Evolutionary conservation across 345 rosid genomes (phyloP).

Genomic region (Gossypium turneri): DNA sequence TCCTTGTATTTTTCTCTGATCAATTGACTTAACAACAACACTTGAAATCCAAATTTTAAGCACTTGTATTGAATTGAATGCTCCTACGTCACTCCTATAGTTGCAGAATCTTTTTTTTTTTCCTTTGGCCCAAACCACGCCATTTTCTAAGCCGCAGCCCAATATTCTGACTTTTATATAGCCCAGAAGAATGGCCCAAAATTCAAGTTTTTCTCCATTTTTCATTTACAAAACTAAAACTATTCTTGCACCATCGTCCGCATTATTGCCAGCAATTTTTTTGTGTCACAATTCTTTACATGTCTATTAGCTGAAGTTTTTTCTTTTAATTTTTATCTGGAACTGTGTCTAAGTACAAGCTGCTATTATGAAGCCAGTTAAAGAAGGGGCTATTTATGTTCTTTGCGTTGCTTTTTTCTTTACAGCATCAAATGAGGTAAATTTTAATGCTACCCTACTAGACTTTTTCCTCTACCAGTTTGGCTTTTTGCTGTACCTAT

Average conservation of each 20-base stretch:
- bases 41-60: too few relatives aligned
- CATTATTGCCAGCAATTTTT: too few relatives aligned
- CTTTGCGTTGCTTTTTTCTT: not conserved
- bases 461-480: not conserved
- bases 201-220: not conserved
- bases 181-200: not conserved
- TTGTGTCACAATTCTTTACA: too few relatives aligned
- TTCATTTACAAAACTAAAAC: too few relatives aligned
- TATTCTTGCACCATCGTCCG: too few relatives aligned
- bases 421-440: slow-evolving; percentile 7
- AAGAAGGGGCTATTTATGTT: not conserved
- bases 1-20: too few relatives aligned
- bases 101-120: not conserved
- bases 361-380: not conserved
- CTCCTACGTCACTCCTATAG: too few relatives aligned
- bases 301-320: not conserved
- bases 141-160: not conserved
- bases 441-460: not conserved
- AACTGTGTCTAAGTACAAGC: not conserved
- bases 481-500: not conserved
- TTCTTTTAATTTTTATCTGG: not conserved
- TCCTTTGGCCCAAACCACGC: not conserved
- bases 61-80: too few relatives aligned
- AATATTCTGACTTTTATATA: not conserved
- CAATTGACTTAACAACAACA: too few relatives aligned